Evolutionary conservation across 2,329 filamentous ascomycete genomes (phyloP), one percentile per base, ranked within the genome.

Genomic region (Apiospora hydei): DNA sequence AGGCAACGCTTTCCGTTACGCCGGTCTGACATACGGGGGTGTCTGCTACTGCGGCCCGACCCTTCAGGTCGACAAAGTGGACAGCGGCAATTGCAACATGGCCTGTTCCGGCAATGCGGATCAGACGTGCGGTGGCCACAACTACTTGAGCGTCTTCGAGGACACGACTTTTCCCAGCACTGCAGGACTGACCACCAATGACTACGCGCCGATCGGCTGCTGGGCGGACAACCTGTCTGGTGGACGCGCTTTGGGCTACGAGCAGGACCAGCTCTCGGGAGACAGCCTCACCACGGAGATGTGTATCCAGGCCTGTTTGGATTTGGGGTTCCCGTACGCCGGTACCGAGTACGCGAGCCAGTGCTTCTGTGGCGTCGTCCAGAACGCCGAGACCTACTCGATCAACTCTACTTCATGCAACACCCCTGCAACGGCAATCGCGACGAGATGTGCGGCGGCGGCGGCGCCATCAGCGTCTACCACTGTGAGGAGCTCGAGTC

Each of bases 41-140:
- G 66, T 47, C 43, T 68, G 66, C 44, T 68, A 68, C 41, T 68
- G 66, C 66, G n/a, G 41, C 4, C 66, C 66, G 10, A 68, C n/a
- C n/a, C 8, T 68, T 68, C 66, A 34, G 16, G 24, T 30, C 13
- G 13, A n/a, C 66, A 24, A 43, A 43, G n/a, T 46, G 14, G 4
- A 18, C 24, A 11, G 14, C n/a, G 5, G 6, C n/a, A 4, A 67
- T 11, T 67, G 66, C n/a, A 18, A 47, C 41, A 46, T 67, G 41
- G 16, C 7, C 13, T 67, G 66, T 44, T 46, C 66, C n/a, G n/a
- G 5, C 26, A 34, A 67, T 21, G 7, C 66, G 7, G 8, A 16
- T 8, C 5, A 68, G 66, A 1, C 1, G 5, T 68, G 66, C 43
- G 66, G 66, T 10, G 66, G n/a, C 43, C 21, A 47, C 10, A 41